Evolutionary conservation across 2,329 filamentous ascomycete species (phyloP), one percentile per base, ranked within the genome.

Genomic region (Venturia effusa): DNA sequence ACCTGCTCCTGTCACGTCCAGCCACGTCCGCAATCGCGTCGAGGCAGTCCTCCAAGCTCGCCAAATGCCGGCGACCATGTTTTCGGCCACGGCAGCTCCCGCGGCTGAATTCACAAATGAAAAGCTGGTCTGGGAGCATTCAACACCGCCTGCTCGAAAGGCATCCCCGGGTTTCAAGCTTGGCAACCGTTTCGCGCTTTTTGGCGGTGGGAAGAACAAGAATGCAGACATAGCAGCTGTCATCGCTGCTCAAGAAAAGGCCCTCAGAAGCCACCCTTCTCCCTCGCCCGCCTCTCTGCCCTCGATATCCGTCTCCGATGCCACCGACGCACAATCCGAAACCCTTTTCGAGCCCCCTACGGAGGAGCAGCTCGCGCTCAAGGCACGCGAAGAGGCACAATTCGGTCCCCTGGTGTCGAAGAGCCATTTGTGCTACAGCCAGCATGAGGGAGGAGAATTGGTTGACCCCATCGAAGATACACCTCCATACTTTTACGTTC

Each of bases 401-500:
- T 99, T 97, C 72, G 94, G 89, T 15, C 93, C 93, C 19, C 81
- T 97, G 61, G 83, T 87, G 68, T 88, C 90, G 68, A 84, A 86
- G 61, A 88, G 83, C 71, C 93, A 99, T 76, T 84, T 90, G 73
- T 96, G 97, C 78, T 87, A 89, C 67, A 97, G 92, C 81, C 86
- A 88, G 75, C 92, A 95, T 74, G 86, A 88, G 66, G 93, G 92
- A 69, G 84, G 86, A 70, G 84, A 88, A 45, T 88, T 97, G 65
- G 86, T 87, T 57, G 84, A 91, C 43, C 92, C 93, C 5, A 80
- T 97, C 66, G 90, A 96, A 74, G 94, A 99, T 72, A 93, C 97
- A 75, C 93, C 94, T 51, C 91, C 93, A 22, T 97, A 97, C 79
- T 97, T 92, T 81, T 97, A 90, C 78, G 85, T 99, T 71, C 84